Evolutionary conservation across 2,329 filamentous ascomycete species (phyloP).

Genomic region (Aureobasidium sp.): DNA sequence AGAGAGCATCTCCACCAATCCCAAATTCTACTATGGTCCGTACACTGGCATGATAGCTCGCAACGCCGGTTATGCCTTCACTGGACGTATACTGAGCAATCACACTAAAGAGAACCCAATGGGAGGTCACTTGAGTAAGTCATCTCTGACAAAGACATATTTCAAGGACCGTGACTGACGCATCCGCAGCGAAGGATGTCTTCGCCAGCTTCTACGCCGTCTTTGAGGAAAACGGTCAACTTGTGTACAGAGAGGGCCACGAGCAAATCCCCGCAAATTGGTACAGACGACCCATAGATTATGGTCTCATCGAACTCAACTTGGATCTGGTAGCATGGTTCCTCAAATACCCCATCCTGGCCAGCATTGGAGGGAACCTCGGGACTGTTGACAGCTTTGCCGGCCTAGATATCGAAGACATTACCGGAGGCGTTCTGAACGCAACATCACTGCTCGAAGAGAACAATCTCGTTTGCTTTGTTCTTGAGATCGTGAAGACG

Average conservation of each 20-base stretch:
- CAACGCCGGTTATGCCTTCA: constrained; percentile 22
- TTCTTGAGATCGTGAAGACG: constrained; percentile 31
- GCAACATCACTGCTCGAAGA: constrained; percentile 32
- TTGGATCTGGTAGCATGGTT: constrained; percentile 14
- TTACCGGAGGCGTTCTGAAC: constrained; percentile 36
- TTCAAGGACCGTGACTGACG: constrained; percentile 12
- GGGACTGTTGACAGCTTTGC: constrained; percentile 26
- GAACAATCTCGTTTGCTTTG: constrained; percentile 41
- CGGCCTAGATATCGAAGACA: constrained; percentile 25
- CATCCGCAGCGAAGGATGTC: constrained; percentile 20
- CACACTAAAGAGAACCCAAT: constrained; percentile 29
- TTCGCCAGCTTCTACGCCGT: constrained; percentile 27
- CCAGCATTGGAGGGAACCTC: constrained; percentile 28
- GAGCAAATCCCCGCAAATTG: constrained; percentile 35
- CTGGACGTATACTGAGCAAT: constrained; percentile 31
- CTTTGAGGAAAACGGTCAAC: constrained; percentile 23
- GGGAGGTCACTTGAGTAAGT: constrained; percentile 26
- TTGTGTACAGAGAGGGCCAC: constrained; percentile 25
- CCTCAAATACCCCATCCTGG: constrained; percentile 23
- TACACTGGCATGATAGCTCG: constrained; percentile 20
- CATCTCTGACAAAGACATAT: background rate
- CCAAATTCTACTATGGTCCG: constrained; percentile 24
- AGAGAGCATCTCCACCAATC: constrained; percentile 23
- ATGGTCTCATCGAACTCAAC: constrained; percentile 18
- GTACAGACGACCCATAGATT: constrained; percentile 27